Percentiles rank a stretch among this genome's conserved stretches.
Evolutionary conservation across 2,329 filamentous ascomycete species (phyloP).

Genomic region (Oidium heveae): DNA sequence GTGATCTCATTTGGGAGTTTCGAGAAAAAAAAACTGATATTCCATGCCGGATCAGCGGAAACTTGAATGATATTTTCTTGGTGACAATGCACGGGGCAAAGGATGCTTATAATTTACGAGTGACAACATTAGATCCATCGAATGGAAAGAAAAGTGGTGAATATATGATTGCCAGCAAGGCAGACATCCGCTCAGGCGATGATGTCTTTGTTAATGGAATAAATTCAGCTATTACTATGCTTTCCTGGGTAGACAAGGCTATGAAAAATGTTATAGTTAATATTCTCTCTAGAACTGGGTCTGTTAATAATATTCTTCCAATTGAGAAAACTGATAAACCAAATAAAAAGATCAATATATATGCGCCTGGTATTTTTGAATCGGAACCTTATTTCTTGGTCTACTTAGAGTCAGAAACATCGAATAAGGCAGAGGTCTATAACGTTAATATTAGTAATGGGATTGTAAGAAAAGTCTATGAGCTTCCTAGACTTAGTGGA

Average conservation of each 20-base stretch:
- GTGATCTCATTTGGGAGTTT: slow-evolving; percentile 56
- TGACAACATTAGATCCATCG: slow-evolving; percentile 45
- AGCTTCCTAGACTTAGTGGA: slow-evolving; percentile 45
- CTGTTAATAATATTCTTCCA: slow-evolving; percentile 24
- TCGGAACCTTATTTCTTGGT: slow-evolving; percentile 65
- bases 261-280: slow-evolving; percentile 42
- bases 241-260: slow-evolving; percentile 47
- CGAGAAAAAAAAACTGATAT: slow-evolving; percentile 40
- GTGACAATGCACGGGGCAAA: slow-evolving; percentile 47
- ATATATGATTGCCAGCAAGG: slow-evolving; percentile 45
- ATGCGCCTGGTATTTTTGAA: slow-evolving; percentile 47
- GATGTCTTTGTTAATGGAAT: slow-evolving; percentile 52
- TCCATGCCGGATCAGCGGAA: slow-evolving; percentile 48
- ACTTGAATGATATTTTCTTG: slow-evolving; percentile 48
- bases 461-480: slow-evolving; percentile 52
- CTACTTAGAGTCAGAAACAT: slow-evolving; percentile 43
- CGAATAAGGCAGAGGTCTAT: slow-evolving; percentile 66
- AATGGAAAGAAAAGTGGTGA: slow-evolving; percentile 51
- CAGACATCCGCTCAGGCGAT: slow-evolving; percentile 36
- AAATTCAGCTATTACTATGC: slow-evolving; percentile 47
- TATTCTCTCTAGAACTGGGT: slow-evolving; percentile 33
- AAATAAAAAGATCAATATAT: slow-evolving; percentile 34
- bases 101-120: slow-evolving; percentile 50
- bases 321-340: slow-evolving; percentile 22
- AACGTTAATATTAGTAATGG: slow-evolving; percentile 51